phyloP scores from a whole-genome alignment of 164 flowering plant genomes.

The Berberis thunbergii region DNA sequence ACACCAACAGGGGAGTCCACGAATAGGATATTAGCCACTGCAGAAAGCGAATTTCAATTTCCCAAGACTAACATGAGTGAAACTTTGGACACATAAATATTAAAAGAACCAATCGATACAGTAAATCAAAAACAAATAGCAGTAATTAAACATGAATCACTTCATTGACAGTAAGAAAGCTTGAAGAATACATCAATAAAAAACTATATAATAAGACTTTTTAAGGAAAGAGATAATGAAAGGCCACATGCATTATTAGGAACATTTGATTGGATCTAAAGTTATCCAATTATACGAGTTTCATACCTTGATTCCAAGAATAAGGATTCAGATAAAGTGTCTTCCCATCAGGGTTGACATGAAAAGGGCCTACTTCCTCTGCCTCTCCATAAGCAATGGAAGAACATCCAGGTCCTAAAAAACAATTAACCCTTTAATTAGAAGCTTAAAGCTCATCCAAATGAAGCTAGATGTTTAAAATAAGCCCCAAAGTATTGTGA shows the following conservation, averaged over 20 bases:
- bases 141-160: too few species aligned
- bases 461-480: neutral
- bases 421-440: constrained; percentile 4
- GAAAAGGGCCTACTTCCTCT: constrained; percentile 82
- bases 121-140: too few species aligned
- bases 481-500: too few species aligned
- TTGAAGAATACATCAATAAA: too few species aligned
- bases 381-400: constrained; percentile 75
- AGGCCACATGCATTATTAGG: too few species aligned
- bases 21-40: constrained; percentile 79
- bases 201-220: too few species aligned
- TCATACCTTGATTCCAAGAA: constrained; percentile 75
- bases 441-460: neutral
- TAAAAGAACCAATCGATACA: too few species aligned
- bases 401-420: constrained; percentile 82
- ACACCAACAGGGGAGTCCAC: constrained; percentile 85
- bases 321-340: constrained; percentile 58
- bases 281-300: neutral
- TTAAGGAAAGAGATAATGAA: too few species aligned
- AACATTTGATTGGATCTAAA: too few species aligned
- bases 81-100: too few species aligned
- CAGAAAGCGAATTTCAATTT: constrained; percentile 8
- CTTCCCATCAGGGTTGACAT: constrained; percentile 59
- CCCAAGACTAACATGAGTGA: too few species aligned
- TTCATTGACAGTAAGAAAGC: too few species aligned